Evolutionary conservation across 106 monocot species (phyloP), one percentile per base, ranked within the genome.

Genomic region (Iris macrosiphon): DNA sequence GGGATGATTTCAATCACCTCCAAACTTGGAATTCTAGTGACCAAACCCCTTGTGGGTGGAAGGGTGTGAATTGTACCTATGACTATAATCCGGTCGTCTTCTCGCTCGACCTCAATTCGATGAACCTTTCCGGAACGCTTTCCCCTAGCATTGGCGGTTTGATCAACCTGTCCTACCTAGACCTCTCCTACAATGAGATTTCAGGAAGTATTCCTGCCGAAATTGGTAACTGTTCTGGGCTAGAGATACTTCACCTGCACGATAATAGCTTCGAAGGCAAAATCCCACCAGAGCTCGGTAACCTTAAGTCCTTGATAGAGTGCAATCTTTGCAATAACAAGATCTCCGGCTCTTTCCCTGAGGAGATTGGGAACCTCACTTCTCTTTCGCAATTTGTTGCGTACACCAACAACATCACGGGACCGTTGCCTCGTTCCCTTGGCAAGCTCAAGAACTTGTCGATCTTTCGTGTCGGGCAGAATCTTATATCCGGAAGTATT

Each of bases 311-410:
- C 4, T 61, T 96, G 76, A 55, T 55, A 33, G 29, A n/a, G 0
- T 77, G 70, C 27, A 89, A 86, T 63, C 29, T 96, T 8, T 89
- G 89, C 59, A 86, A 96, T 20, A 96, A 96, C 69, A 70, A 38
- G 68, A 68, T 96, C 8, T 79, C 79, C 4, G 95, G 95, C 1
- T 45, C 72, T 19, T 43, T 96, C 41, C 95, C 95, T 1, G 79
- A 79, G 7, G 82, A 82, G 62, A 71, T 96, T 23, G 95, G 95
- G 18, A 62, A 79, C 30, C 27, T 96, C 12, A 52, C 61, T 7
- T 85, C 82, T 1, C 86, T 96, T 17, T 33, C 23, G 2, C 72
- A 86, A 29, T 48, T 96, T 12, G 67, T 96, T 18, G 76, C 72
- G 1, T 96, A 96, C 64, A 73, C 77, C 7, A 96, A 96, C 55